Percentiles rank a stretch among this genome's conserved stretches.
Conservation (phyloP, 192 early-diverging fungal species). For the Kickxella alabastrina region DNA sequence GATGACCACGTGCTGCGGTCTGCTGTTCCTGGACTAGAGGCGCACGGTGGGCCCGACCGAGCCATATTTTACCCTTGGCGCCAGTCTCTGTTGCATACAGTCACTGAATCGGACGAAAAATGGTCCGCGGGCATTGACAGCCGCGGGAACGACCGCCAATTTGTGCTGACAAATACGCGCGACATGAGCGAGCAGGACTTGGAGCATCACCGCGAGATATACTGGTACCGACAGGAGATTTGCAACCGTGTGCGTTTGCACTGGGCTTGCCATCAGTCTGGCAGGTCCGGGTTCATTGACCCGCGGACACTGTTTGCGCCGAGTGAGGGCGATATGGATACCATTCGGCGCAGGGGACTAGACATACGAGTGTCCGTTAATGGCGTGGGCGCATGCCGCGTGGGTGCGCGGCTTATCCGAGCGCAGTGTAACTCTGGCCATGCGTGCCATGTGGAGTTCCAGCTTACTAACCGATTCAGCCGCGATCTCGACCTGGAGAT, state of each 20-base stretch:
- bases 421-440: conserved; percentile 1
- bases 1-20: background rate
- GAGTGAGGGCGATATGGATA: conserved; percentile 1
- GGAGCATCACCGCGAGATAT: conserved; percentile 11
- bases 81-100: background rate
- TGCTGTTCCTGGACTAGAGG: conserved; percentile 38
- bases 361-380: conserved; percentile 9
- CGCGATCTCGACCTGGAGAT: conserved; percentile 5
- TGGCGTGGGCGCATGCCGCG: background rate
- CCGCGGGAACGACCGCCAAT: conserved; percentile 19
- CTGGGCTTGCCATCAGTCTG: conserved; percentile 24
- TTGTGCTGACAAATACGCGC: conserved; percentile 27
- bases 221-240: conserved; percentile 33
- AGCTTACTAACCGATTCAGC: conserved; percentile 10
- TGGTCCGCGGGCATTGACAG: conserved; percentile 13
- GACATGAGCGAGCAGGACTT: conserved; percentile 5
- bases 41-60: conserved; percentile 31
- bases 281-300: conserved; percentile 27
- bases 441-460: conserved; percentile 2
- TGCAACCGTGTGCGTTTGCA: conserved; percentile 26
- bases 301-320: conserved; percentile 17
- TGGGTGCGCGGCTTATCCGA: conserved; percentile 13
- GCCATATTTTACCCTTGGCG: conserved; percentile 39
- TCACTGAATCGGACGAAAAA: background rate
- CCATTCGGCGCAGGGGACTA: conserved; percentile 12